A percentile compares a stretch with the other conserved stretches of the same genome.
Evolutionary conservation across 352 stramenopile species (phyloP).

Genomic region (Pythium brachiatum): DNA sequence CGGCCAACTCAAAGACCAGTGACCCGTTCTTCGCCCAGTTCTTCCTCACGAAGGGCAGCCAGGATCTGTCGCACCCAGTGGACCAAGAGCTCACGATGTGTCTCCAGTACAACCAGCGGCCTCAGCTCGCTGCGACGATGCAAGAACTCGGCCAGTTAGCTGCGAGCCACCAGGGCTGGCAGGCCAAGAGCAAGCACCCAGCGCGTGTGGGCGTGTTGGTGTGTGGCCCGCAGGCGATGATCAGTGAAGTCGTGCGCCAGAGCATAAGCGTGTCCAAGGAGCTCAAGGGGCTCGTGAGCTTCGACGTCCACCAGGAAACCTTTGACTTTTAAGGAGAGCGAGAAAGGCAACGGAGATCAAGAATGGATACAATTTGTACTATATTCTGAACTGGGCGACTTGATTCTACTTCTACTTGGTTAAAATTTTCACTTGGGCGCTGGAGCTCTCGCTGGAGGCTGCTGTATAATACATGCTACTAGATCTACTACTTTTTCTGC

Average conservation of each 20-base stretch:
- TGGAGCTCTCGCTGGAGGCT: no score
- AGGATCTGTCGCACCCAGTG: constrained; percentile 28
- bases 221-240: constrained; percentile 34
- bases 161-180: constrained; percentile 4
- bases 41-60: constrained; percentile 31
- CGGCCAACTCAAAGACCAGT: constrained; percentile 1
- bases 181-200: constrained; percentile 16
- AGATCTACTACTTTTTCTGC: neutral
- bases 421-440: neutral
- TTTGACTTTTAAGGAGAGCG: constrained; percentile 16
- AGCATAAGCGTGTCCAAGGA: constrained; percentile 24
- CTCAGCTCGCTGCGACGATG: constrained; percentile 27
- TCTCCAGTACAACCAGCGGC: constrained; percentile 29
- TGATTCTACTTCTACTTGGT: neutral
- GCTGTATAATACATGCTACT: neutral
- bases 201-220: constrained; percentile 39
- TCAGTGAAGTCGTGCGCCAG: constrained; percentile 27
- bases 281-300: constrained; percentile 27
- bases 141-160: constrained; percentile 32
- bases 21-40: constrained; percentile 36
- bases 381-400: no score
- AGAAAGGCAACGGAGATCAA: no score
- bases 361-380: no score
- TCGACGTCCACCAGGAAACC: constrained; percentile 31
- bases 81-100: constrained; percentile 23